These are phyloP conservation scores for Aurantiochytrium sp. DNA, from an alignment of 108 stramenopile species.

Conservation along the genomic window DNA sequence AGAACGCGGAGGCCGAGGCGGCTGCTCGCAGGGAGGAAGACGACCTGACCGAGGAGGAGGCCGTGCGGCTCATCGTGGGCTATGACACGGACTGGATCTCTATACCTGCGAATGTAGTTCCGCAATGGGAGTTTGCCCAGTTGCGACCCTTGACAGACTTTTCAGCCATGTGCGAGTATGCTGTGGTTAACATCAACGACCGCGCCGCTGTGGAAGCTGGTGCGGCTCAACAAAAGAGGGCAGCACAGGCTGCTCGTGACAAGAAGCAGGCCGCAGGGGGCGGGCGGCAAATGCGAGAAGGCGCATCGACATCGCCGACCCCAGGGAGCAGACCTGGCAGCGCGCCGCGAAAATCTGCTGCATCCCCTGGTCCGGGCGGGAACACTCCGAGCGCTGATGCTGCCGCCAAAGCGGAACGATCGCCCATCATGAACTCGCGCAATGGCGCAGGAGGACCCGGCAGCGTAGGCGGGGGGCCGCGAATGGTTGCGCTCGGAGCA, in stretches of 20 bases:
- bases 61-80: neutral
- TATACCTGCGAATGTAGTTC: neutral
- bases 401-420: neutral
- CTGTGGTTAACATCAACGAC: neutral
- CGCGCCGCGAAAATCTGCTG: neutral
- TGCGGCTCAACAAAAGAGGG: neutral
- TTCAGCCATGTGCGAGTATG: neutral
- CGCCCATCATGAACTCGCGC: too few relatives aligned
- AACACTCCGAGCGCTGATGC: neutral
- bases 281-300: too few relatives aligned
- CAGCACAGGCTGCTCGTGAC: neutral
- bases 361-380: neutral
- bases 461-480: too few relatives aligned
- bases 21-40: neutral
- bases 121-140: neutral
- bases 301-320: too few relatives aligned
- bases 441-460: too few relatives aligned
- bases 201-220: neutral
- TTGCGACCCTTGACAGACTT: neutral
- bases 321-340: neutral
- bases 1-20: neutral
- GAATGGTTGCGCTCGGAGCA: too few relatives aligned
- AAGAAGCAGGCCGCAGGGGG: neutral
- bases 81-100: slow-evolving; percentile 15
- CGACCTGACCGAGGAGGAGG: neutral